phyloP scores from a whole-genome alignment of 1,284 basidiomycete species.

The Pascua guehoae region DNA sequence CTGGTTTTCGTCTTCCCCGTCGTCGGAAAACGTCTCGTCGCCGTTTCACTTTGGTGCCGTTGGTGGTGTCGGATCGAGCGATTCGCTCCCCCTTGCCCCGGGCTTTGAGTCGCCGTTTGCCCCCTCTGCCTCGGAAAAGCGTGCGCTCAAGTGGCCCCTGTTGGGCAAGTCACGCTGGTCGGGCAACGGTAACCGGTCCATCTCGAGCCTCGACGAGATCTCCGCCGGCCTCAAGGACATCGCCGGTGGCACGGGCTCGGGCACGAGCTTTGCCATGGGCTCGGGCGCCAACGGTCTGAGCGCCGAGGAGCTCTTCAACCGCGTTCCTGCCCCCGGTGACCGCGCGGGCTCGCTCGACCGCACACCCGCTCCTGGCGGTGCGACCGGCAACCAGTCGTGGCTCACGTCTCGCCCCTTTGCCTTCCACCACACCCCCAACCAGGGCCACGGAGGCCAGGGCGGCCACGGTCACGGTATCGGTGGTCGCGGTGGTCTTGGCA shows the following conservation, averaged over 20 bases:
- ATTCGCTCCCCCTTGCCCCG: constrained; percentile 23
- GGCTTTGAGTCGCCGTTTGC: constrained; percentile 39
- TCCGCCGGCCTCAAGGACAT: constrained; percentile 13
- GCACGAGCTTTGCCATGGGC: background rate
- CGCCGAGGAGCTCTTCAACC: constrained; percentile 24
- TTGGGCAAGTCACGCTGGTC: constrained; percentile 29
- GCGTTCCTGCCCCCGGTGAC: constrained; percentile 7
- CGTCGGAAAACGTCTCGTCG: constrained; percentile 29
- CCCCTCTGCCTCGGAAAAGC: constrained; percentile 44
- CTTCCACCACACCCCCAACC: too few relatives aligned
- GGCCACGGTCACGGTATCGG: too few relatives aligned
- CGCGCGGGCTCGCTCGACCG: constrained; percentile 12
- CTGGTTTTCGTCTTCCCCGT: constrained; percentile 40
- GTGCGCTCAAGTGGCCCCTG: constrained; percentile 44
- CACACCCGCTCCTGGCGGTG: background rate
- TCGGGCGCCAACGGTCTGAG: constrained; percentile 5
- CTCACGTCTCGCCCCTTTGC: too few relatives aligned
- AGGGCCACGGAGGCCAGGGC: too few relatives aligned
- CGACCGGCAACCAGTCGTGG: too few relatives aligned
- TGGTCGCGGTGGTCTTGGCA: too few relatives aligned
- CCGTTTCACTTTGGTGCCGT: constrained; percentile 20
- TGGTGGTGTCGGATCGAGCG: constrained; percentile 30
- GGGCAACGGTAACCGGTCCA: constrained; percentile 13
- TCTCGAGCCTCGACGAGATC: constrained; percentile 15
- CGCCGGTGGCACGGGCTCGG: background rate